Evolutionary conservation across 2,329 filamentous ascomycete genomes (phyloP).

Genomic region (Colletotrichum zoysiae): DNA sequence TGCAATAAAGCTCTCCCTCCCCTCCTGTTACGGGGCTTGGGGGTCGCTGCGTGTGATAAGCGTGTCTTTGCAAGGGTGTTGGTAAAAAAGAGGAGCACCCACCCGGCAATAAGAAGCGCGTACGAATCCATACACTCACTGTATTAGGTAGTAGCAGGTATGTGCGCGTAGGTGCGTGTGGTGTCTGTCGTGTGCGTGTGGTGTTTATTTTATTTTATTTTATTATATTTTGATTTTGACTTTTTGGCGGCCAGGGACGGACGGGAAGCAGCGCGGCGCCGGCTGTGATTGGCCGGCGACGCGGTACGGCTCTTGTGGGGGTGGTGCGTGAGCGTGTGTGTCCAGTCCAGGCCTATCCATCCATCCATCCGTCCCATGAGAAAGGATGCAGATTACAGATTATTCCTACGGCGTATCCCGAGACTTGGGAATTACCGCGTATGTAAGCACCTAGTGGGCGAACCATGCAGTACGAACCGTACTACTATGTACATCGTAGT

Average conservation of each 20-base stretch:
- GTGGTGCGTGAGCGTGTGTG: not conserved
- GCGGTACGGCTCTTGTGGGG: constrained; percentile 17
- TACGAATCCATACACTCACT: not conserved
- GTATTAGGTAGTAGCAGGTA: too few relatives aligned
- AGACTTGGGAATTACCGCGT: constrained; percentile 1
- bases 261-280: constrained; percentile 19
- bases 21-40: not conserved
- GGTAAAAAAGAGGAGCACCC: not conserved
- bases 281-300: constrained; percentile 32
- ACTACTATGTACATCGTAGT: not conserved
- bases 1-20: not conserved
- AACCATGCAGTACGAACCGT: not conserved
- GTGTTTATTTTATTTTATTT: not conserved
- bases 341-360: too few relatives aligned
- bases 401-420: constrained; percentile 14
- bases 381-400: not conserved
- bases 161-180: not conserved
- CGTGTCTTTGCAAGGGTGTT: constrained; percentile 21
- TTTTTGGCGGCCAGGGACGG: constrained; percentile 32
- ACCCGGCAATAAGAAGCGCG: constrained; percentile 21
- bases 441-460: too few relatives aligned
- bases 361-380: not conserved
- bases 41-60: constrained; percentile 13
- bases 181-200: constrained; percentile 11
- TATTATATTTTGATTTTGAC: not conserved